Percentiles rank a stretch among this genome's conserved stretches.
These are phyloP conservation scores for Polytrichum formosum DNA, from an alignment of 225 moss, liverwort and hornwort species.

Conservation along the genomic window DNA sequence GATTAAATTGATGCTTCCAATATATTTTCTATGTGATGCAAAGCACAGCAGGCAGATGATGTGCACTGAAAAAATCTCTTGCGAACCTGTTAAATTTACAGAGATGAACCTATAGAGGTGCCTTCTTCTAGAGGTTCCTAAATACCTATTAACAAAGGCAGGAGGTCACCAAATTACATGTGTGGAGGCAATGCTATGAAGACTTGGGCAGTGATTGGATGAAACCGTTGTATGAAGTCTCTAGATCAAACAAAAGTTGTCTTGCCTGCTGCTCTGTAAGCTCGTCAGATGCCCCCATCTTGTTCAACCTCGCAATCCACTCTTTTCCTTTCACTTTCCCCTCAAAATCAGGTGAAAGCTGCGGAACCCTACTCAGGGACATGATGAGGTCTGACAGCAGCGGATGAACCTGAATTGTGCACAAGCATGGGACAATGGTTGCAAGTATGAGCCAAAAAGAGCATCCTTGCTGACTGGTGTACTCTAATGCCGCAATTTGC, in stretches of 20 bases:
- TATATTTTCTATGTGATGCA: no score
- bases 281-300: slow-evolving; percentile 91
- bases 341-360: slow-evolving; percentile 83
- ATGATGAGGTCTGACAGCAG: slow-evolving; percentile 88
- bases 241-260: slow-evolving; percentile 90
- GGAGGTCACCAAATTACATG: no score
- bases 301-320: slow-evolving; percentile 92
- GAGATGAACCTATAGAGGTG: not conserved
- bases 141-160: not conserved
- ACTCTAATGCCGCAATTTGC: not conserved
- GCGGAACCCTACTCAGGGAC: slow-evolving; percentile 83
- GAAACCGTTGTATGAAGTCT: slow-evolving; percentile 92
- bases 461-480: not conserved
- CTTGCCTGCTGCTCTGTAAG: slow-evolving; percentile 90
- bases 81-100: slow-evolving; percentile 1
- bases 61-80: not conserved
- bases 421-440: not conserved
- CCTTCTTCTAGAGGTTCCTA: not conserved
- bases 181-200: slow-evolving; percentile 27
- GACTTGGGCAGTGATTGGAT: slow-evolving; percentile 89
- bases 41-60: not conserved
- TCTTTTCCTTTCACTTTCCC: slow-evolving; percentile 95
- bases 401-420: slow-evolving; percentile 75
- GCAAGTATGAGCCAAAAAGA: not conserved
- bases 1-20: no score